Evolutionary conservation across 2,329 filamentous ascomycete species (phyloP).

Genomic region (Xylariaceae sp.): DNA sequence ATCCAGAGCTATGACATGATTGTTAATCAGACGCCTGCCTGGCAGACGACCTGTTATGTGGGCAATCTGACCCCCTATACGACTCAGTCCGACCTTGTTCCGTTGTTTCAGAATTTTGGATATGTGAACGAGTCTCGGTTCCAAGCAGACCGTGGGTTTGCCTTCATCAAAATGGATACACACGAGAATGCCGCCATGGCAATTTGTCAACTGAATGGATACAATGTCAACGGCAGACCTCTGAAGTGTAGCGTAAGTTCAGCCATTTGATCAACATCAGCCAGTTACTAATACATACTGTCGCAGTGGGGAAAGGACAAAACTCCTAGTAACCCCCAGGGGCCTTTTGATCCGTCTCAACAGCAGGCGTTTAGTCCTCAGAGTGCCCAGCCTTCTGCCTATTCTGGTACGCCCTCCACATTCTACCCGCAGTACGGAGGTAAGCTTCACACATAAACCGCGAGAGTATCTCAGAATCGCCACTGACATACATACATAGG

Average conservation of each 20-base stretch:
- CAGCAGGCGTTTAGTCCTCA: conserved; percentile 65
- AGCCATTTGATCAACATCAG: conserved; percentile 12
- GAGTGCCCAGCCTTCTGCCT: conserved; percentile 64
- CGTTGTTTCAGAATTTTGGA: conserved; percentile 96
- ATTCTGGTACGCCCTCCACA: conserved; percentile 68
- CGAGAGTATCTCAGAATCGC: conserved; percentile 20
- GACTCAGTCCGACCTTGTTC: conserved; percentile 92
- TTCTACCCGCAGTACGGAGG: conserved; percentile 95
- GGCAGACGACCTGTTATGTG: conserved; percentile 98
- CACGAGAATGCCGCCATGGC: conserved; percentile 98
- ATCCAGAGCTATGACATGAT: conserved; percentile 98
- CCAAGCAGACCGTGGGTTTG: conserved; percentile 95
- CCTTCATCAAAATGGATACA: conserved; percentile 98
- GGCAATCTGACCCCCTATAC: conserved; percentile 98
- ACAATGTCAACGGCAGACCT: conserved; percentile 94
- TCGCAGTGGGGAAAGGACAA: conserved; percentile 97
- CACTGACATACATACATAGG: conserved; percentile 35
- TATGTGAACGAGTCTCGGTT: conserved; percentile 96
- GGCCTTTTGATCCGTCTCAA: conserved; percentile 73
- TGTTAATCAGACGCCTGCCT: conserved; percentile 86
- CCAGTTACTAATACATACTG: conserved; percentile 34
- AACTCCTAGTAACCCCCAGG: conserved; percentile 64
- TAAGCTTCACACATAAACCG: conserved; percentile 38
- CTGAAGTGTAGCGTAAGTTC: conserved; percentile 94
- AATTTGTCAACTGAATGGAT: conserved; percentile 95